Evolutionary conservation across 2,329 filamentous ascomycete species (phyloP), one percentile per base, ranked within the genome.

Genomic region (Coccinonectria pachysandricola): DNA sequence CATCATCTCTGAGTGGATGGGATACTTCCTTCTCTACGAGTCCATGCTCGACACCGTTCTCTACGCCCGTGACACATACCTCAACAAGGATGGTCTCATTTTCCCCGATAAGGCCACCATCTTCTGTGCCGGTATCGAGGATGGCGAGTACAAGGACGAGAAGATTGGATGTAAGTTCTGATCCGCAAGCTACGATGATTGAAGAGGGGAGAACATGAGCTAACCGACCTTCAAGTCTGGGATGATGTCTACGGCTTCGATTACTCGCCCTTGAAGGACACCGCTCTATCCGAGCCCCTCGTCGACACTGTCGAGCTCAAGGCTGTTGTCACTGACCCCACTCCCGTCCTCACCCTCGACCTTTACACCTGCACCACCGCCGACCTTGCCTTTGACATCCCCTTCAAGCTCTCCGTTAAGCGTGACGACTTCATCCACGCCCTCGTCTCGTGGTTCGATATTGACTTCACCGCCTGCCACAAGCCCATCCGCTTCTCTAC

Each of bases 1-100:
- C 55, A 98, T 98, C 63, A 93, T 98, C 56, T 96, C 88, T 2
- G 91, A 98, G 68, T 98, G 91, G 91, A 98, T 98, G 91, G 91
- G 91, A 17, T 98, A 98, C 66, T 96, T 96, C 68, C 66, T 98
- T 27, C 76, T 98, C 35, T 98, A 98, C 62, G 91, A 98, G 75
- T 83, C 75, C 73, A 98, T 98, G 91, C 62, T 98, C 52, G 91
- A 98, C 64, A 98, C 91, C 16, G 91, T 98, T 26, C 72, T 98
- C 33, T 96, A 95, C 54, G 91, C 91, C 14, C 79, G 91, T 46
- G 91, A 98, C 69, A 80, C 71, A 56, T 98, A 94, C 60, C 76
- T 98, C 35, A 68, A 65, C 38, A 79, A 82, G 54, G 82, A 82
- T 43, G 88, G 88, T 39, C 68, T 95, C 47, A 96, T 98, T 61